Percentiles rank a stretch among this genome's conserved stretches.
Evolutionary conservation across 805 yeast genomes (phyloP).

Genomic region (Lipomyces orientalis): DNA sequence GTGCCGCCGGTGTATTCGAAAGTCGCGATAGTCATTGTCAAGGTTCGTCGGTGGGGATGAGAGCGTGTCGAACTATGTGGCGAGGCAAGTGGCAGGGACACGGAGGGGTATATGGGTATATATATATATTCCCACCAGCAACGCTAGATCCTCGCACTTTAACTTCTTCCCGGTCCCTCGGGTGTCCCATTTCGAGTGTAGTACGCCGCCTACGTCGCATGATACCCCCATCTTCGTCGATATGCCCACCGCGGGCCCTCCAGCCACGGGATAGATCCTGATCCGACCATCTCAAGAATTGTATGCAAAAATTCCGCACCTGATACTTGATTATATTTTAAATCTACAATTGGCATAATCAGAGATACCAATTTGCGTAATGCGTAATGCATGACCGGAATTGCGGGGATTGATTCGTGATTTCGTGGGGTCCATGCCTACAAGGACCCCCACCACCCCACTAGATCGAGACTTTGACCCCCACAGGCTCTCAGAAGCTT

Average conservation of each 20-base stretch:
- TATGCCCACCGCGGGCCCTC: too few relatives aligned
- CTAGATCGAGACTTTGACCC: neutral
- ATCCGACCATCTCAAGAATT: neutral
- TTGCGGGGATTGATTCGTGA: neutral
- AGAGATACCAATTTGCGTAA: neutral
- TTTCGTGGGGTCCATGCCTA: neutral
- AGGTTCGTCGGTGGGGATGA: neutral
- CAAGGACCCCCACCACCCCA: neutral
- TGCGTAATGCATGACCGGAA: too few relatives aligned
- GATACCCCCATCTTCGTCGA: too few relatives aligned
- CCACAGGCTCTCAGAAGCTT: neutral
- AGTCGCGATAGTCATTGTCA: constrained; percentile 33
- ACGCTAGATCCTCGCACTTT: too few relatives aligned
- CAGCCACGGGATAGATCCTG: too few relatives aligned
- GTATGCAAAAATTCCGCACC: neutral
- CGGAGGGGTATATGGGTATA: too few relatives aligned
- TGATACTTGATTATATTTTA: too few relatives aligned
- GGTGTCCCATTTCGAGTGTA: too few relatives aligned
- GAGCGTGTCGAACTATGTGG: neutral
- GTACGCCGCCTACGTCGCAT: too few relatives aligned
- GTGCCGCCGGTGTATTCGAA: constrained; percentile 18
- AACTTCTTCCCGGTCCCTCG: too few relatives aligned
- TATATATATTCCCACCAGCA: too few relatives aligned
- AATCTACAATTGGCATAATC: neutral
- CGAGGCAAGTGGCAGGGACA: neutral